Base-by-base conservation (phyloP, 1,284 basidiomycete species). In the Ganoderma boninense region DNA sequence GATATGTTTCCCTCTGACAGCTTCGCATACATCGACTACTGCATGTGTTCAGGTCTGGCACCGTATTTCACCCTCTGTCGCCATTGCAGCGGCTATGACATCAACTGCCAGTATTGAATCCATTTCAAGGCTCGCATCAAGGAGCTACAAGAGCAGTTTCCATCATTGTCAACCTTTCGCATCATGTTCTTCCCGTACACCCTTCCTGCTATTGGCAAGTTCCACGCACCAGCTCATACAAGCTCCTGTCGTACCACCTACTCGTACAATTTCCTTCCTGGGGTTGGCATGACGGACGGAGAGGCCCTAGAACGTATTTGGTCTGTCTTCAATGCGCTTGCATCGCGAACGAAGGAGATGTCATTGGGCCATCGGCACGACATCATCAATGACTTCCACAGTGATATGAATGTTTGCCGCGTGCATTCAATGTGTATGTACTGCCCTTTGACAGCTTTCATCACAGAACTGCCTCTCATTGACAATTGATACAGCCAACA, bases 91-190 rank as follows among this genome's bases (percentile, higher is more conserved):
- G 65, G 64, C 1, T 69, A 69, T 44, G 69, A 69, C 43, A 61
- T 69, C 54, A 66, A 69, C 18, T 69, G 69, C 29, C 65, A 69
- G 20, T 69, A 69, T 20, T 10, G 40, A 40, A 62, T 43, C n/a
- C 46, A 69, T 18, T 49, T 65, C 40, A 18, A 29, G 0, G 8
- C 11, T 7, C 68, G 68, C 38, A 44, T 69, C 29, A 18, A 4
- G 35, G 40, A 26, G 11, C 14, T 65, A 20, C 62, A 54, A 0
- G 20, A 49, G 20, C 18, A 49, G 6, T n/a, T n/a, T 23, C 46
- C 46, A 1, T 8, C 20, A 4, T 23, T 62, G 10, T 20, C 44
- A 8, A 44, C 59, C 0, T 43, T 65, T 35, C 32, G 38, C 7
- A 18, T n/a, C 23, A 44, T 56, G 2, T 18, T n/a, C 13, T 63